Base-by-base conservation (phyloP, 1,139 yeast genomes). In the Pneumocystis jirovecii region DNA sequence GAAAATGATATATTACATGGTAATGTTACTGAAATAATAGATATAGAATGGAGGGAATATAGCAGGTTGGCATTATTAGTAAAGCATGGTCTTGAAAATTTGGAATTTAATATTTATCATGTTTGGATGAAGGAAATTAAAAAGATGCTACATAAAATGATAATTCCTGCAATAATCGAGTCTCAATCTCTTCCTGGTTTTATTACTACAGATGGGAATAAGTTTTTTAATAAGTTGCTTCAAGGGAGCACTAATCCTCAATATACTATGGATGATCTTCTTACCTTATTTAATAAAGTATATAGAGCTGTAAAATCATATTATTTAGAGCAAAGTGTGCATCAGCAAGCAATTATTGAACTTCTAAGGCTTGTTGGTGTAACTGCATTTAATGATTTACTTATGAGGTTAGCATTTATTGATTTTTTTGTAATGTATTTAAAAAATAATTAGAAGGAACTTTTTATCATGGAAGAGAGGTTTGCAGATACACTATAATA, bases 401-500 rank as follows among this genome's bases (percentile, higher is more conserved):
- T 95, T 66, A 88, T 93, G 96, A 85, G 96, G 79, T 84, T 25
- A 10, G 31, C 25, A 10, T 29, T 25, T 50, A 3, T 21, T 31
- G 5, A 31, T 31, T 15, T 45, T 44, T 50, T 50, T 50, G 21
- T 25, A 50, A 12, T 50, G 25, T 19, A 12, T 25, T 50, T 50
- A 12, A 50, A 50, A 50, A 25, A 15, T 21, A 25, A 50, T 50
- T 50, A 50, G 57, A 12, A 21, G 97, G 75, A 87, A 87, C 77
- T 95, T 91, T 77, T 80, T 93, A 74, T 87, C 96, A 17, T 95
- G 98, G 98, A 93, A 93, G 80, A 86, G 98, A 74, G 98, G 98
- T 65, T 81, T 95, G 70, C 98, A 95, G 77, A 84, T 95, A 77
- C 93, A 91, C 75, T 95, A 95, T 78, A 95, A 95, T 75, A 95